A percentile compares a stretch with the other conserved stretches of the same genome.
phyloP scores from a whole-genome alignment of 331 rosid genomes.

The Quercus phellos region DNA sequence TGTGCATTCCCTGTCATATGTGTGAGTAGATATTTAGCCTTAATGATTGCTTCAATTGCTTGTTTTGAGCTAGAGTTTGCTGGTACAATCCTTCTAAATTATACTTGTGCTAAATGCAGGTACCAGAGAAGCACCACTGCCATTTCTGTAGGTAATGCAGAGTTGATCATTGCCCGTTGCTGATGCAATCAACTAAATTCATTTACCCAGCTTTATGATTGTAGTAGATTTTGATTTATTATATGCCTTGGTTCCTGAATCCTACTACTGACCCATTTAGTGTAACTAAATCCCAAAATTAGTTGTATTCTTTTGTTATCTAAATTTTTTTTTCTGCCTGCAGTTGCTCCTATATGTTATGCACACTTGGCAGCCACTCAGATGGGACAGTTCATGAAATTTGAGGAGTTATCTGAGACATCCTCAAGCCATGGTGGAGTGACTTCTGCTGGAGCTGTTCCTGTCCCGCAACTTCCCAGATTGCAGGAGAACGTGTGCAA shows the following conservation, averaged over 20 bases:
- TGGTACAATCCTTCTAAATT: not conserved
- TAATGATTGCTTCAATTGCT: not conserved
- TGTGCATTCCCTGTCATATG: slow-evolving; percentile 86
- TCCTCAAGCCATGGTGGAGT: slow-evolving; percentile 73
- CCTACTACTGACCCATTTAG: not conserved
- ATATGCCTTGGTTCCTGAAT: not conserved
- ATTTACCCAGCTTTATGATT: not conserved
- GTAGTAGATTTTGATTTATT: not conserved
- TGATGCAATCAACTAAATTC: not conserved
- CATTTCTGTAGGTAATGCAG: slow-evolving; percentile 69
- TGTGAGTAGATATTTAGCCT: slow-evolving; percentile 51
- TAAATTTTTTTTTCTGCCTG: not conserved
- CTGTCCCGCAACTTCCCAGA: slow-evolving; percentile 77
- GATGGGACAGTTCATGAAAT: slow-evolving; percentile 69
- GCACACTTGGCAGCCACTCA: slow-evolving; percentile 92
- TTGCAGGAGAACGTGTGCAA: slow-evolving; percentile 47
- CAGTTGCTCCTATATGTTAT: slow-evolving; percentile 92
- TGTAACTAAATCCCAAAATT: not conserved
- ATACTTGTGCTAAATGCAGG: slow-evolving; percentile 27
- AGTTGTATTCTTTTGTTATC: not conserved
- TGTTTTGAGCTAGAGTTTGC: not conserved
- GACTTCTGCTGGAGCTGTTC: slow-evolving; percentile 48
- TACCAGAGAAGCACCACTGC: slow-evolving; percentile 98
- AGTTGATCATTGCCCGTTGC: not conserved
- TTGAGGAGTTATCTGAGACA: slow-evolving; percentile 79